Base-by-base conservation (phyloP, 2,329 filamentous ascomycete species). In the Colletotrichum magnum region DNA sequence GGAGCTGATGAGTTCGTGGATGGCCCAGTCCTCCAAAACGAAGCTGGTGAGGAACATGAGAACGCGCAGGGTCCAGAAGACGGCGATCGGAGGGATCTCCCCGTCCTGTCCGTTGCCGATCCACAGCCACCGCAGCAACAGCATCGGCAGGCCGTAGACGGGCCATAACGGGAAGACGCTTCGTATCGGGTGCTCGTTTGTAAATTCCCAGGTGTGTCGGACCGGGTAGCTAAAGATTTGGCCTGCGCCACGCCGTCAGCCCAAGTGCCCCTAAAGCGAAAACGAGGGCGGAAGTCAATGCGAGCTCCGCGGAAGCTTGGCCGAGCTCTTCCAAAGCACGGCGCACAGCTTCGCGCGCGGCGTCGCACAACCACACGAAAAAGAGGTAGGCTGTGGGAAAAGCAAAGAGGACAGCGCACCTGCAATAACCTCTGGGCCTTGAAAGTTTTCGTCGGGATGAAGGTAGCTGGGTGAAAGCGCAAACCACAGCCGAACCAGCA, bases 381-480 rank as follows among this genome's bases (percentile, higher is more conserved):
- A 16, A 39, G 36, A 43, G 59, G 13, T 16, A 47, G 16, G 45
- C 45, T 21, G n/a, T 9, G 6, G 58, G 32, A 24, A 47, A 43
- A 56, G 56, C 28, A 39, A 28, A 28, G n/a, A 16, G n/a, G 36
- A 12, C 36, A 50, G 45, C 51, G 74, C 89, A 98, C 95, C 95
- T 77, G 95, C 95, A 77, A 98, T 96, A 73, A 98, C 92, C 85
- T 99, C 96, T 16, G 96, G 96, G 43, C 96, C 96, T 83, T 99
- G 96, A 77, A 99, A 99, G 85, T 98, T 96, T 87, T 99, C 96
- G 84, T 99, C 96, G 5, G 96, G 96, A 80, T 99, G 96, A 54
- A 99, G 89, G 81, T 99, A 99, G 86, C 95, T 98, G 68, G 96
- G 93, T 72, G 93, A 95, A 73, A 98, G 84, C 70, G 96, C 95